Conservation (phyloP, 805 yeast species). For the Metschnikowia cubensis region DNA sequence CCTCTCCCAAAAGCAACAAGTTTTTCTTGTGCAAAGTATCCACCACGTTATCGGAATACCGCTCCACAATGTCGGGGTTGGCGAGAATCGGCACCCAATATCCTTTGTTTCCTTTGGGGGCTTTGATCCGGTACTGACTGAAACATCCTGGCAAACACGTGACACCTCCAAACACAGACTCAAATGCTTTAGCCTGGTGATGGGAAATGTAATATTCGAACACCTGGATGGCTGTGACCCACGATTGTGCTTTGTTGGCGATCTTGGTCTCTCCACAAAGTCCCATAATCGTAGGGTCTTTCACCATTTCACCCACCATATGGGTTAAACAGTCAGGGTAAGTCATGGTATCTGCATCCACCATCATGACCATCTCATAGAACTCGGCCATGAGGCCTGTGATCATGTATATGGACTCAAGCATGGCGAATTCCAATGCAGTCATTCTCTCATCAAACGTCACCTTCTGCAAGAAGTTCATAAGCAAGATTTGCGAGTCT, state of each 20-base stretch:
- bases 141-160: constrained; percentile 96
- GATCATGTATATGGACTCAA: constrained; percentile 70
- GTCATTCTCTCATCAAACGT: constrained; percentile 95
- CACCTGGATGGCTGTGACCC: constrained; percentile 93
- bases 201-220: constrained; percentile 91
- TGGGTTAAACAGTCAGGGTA: constrained; percentile 85
- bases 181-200: constrained; percentile 92
- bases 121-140: constrained; percentile 84
- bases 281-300: constrained; percentile 85
- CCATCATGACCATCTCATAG: constrained; percentile 84
- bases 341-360: constrained; percentile 90
- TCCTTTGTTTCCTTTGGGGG: constrained; percentile 68
- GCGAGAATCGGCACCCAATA: constrained; percentile 93
- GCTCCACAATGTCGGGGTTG: constrained; percentile 89
- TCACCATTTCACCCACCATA: constrained; percentile 86
- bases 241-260: constrained; percentile 72
- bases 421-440: constrained; percentile 74
- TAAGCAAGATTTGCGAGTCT: constrained; percentile 85
- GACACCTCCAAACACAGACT: constrained; percentile 91
- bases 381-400: constrained; percentile 82
- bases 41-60: constrained; percentile 82
- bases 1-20: constrained; percentile 82
- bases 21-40: constrained; percentile 85
- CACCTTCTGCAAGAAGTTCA: constrained; percentile 84
- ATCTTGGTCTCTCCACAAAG: constrained; percentile 93